Percentiles rank a stretch among this genome's conserved stretches.
These are phyloP conservation scores for Coelastrella sp. DNA, from an alignment of 139 green algal genomes.

Conservation along the genomic window DNA sequence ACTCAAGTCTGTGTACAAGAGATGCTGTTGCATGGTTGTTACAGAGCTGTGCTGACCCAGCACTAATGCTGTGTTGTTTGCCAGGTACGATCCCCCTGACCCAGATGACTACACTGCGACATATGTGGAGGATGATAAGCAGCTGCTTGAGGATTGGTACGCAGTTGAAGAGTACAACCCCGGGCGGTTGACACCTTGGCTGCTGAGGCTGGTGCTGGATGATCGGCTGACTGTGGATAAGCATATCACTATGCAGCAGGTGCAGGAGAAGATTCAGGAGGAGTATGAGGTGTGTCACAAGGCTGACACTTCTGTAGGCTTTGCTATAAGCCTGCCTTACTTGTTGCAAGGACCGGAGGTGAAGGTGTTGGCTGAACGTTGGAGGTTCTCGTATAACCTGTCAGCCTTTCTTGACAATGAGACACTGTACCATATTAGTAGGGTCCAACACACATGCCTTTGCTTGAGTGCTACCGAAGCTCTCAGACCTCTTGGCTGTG, in stretches of 20 bases:
- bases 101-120: slow-evolving; percentile 69
- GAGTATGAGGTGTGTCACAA: slow-evolving; percentile 33
- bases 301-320: not conserved
- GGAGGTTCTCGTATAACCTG: too few relatives aligned
- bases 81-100: slow-evolving; percentile 72
- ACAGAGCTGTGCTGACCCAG: not conserved
- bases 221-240: slow-evolving; percentile 97
- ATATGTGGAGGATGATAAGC: slow-evolving; percentile 91
- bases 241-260: slow-evolving; percentile 85
- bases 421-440: too few relatives aligned
- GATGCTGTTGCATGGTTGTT: too few relatives aligned
- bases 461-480: too few relatives aligned
- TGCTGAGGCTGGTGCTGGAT: slow-evolving; percentile 97
- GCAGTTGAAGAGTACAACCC: slow-evolving; percentile 84
- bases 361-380: too few relatives aligned
- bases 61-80: too few relatives aligned
- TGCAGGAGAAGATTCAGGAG: slow-evolving; percentile 53
- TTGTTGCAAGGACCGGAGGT: too few relatives aligned
- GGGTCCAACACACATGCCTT: too few relatives aligned
- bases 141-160: slow-evolving; percentile 86
- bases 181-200: slow-evolving; percentile 89
- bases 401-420: too few relatives aligned
- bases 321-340: too few relatives aligned
- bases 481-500: too few relatives aligned
- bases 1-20: too few relatives aligned